Conservation (phyloP, 2,329 filamentous ascomycete genomes). For the Mycosphaerella arachidis region DNA sequence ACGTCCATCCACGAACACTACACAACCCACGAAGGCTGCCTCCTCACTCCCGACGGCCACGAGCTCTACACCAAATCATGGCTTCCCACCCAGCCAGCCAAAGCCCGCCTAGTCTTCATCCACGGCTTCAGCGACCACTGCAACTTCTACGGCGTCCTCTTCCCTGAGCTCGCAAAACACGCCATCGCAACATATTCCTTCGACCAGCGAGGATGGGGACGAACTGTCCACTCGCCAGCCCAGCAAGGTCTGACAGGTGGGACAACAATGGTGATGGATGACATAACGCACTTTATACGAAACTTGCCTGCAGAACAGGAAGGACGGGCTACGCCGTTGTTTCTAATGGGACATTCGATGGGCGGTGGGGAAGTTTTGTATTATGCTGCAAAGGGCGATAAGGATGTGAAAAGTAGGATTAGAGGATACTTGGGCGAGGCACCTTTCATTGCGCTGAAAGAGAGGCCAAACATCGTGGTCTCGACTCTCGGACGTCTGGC, state of each 20-base stretch:
- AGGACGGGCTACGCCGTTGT: constrained; percentile 53
- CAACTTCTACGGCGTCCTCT: constrained; percentile 71
- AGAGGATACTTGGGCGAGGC: constrained; percentile 70
- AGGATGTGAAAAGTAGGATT: constrained; percentile 55
- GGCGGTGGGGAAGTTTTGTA: constrained; percentile 74
- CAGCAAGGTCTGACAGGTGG: constrained; percentile 69
- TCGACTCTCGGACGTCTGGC: constrained; percentile 64
- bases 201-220: constrained; percentile 88
- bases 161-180: constrained; percentile 61
- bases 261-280: constrained; percentile 65
- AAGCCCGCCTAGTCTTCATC: constrained; percentile 73
- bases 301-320: constrained; percentile 2
- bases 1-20: constrained; percentile 11
- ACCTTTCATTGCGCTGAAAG: constrained; percentile 73
- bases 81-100: constrained; percentile 52
- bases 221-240: constrained; percentile 56
- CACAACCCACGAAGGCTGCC: constrained; percentile 47
- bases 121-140: constrained; percentile 87
- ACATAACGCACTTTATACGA: constrained; percentile 70
- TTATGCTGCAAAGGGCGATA: constrained; percentile 46
- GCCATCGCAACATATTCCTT: constrained; percentile 74
- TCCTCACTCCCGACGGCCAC: constrained; percentile 48
- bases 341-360: constrained; percentile 89
- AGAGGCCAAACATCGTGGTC: constrained; percentile 60
- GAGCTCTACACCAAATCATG: constrained; percentile 60